Conservation (phyloP, 1,284 basidiomycete genomes). For the Vanrija pseudolonga region DNA sequence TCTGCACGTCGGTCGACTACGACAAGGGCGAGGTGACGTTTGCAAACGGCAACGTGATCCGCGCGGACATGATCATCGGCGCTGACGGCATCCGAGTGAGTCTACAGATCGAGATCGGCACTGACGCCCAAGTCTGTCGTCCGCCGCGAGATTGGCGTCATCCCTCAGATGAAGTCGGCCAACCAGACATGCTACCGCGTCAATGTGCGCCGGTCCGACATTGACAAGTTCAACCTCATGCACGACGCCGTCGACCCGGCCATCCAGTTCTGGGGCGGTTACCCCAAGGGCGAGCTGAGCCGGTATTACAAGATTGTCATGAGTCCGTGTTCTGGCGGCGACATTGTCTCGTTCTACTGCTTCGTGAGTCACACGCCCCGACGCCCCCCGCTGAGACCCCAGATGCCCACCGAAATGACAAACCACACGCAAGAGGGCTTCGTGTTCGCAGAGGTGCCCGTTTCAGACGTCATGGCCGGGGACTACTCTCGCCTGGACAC, state of each 20-base stretch:
- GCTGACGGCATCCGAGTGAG: conserved; percentile 47
- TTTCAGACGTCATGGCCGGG: conserved; percentile 42
- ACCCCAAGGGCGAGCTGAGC: conserved; percentile 28
- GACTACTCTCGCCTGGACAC: conserved; percentile 42
- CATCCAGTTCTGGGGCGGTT: conserved; percentile 50
- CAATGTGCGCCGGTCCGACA: conserved; percentile 40
- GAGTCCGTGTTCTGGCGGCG: conserved; percentile 41
- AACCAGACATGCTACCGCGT: conserved; percentile 49
- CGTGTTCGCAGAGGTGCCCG: conserved; percentile 39
- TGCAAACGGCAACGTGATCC: conserved; percentile 36
- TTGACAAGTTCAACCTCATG: conserved; percentile 42
- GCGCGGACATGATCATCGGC: conserved; percentile 46
- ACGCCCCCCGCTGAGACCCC: no score
- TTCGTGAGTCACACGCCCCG: conserved; percentile 8
- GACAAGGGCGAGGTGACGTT: conserved; percentile 38
- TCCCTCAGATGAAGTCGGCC: conserved; percentile 39
- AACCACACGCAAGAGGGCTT: conserved; percentile 50
- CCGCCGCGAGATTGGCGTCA: conserved; percentile 30
- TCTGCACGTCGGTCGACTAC: conserved; percentile 36
- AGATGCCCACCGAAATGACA: conserved; percentile 41
- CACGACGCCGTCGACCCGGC: conserved; percentile 41
- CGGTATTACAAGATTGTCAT: conserved; percentile 50
- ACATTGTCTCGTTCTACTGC: conserved; percentile 48
- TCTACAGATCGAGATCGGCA: background rate
- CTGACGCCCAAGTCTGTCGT: conserved; percentile 24